Evolutionary conservation across 148 eudicot genomes (phyloP), one percentile per base, ranked within the genome.

Genomic region (Camellia sinensis): DNA sequence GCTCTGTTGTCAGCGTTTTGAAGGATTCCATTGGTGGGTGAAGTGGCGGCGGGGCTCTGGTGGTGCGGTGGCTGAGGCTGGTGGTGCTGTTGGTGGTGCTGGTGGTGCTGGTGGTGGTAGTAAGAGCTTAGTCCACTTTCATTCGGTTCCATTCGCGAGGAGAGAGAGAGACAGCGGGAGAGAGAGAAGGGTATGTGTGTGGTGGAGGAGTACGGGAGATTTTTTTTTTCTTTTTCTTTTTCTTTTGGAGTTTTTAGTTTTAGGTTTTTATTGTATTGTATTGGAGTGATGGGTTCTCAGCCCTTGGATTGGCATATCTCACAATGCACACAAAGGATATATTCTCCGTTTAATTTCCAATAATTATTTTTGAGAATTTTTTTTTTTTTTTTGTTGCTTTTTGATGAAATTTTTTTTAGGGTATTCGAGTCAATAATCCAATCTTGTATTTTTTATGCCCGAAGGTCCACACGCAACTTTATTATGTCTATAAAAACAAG

Each of bases 111-210:
- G 67, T 80, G 89, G 83, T 87, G 90, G 81, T 82, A 89, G 91
- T 82, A 90, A 64, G 90, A 86, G 86, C 80, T 76, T 19, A 86
- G 84, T 74, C 89, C 92, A 77, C 78, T 83, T 78, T 90, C 87
- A 83, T 86, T 80, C 56, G 86, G 85, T 80, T 90, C 92, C 92
- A 90, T 90, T 50, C 65, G 60, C 73, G 81, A 13, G 37, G 61
- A 37, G 73, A 67, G 73, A 78, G 73, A 50, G 21, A 22, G 18
- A 10, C 46, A 59, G 72, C 46, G 68, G 40, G 59, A 70, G 21
- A 60, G 72, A 40, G 63, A 52, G 71, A 15, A 19, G 2, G 8
- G 29, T 18, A 0, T 40, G 19, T 29, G 61, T 6, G 46, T 74
- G 52, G 44, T 19, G 57, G 12, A 29, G 7, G 77, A 37, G 22